These are phyloP conservation scores for Phytophthora hybrid DNA, from an alignment of 352 stramenopile species.

Conservation along the genomic window DNA sequence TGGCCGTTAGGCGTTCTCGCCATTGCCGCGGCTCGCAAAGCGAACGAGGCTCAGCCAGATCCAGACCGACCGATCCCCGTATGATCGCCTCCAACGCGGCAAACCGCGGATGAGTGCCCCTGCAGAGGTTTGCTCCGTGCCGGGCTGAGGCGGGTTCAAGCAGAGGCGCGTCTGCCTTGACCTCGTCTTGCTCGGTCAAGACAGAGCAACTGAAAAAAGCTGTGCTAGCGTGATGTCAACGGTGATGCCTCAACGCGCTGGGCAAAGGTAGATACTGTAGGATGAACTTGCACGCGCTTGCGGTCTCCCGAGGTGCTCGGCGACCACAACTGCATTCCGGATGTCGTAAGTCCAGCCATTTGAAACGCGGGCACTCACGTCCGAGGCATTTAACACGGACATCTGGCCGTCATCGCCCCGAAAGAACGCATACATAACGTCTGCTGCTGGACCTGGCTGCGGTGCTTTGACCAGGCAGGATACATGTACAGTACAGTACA, in stretches of 20 bases:
- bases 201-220: slow-evolving; percentile 5
- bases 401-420: neutral
- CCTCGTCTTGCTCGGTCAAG: neutral
- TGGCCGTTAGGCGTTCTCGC: too few relatives aligned
- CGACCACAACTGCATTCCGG: slow-evolving; percentile 12
- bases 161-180: slow-evolving; percentile 3
- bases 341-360: slow-evolving; percentile 19
- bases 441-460: neutral
- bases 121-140: neutral
- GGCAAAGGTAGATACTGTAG: too few relatives aligned
- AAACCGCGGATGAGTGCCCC: slow-evolving; percentile 11
- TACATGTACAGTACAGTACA: too few relatives aligned
- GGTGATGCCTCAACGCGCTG: neutral
- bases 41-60: neutral
- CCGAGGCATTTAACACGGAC: slow-evolving; percentile 15
- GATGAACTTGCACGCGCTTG: neutral
- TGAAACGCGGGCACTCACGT: slow-evolving; percentile 13
- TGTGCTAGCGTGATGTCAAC: neutral
- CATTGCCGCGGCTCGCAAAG: neutral
- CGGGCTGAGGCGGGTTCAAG: slow-evolving; percentile 3
- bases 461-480: neutral
- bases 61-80: slow-evolving; percentile 1
- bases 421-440: slow-evolving; percentile 6
- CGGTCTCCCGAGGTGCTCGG: neutral
- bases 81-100: neutral